Evolutionary conservation across 1,284 basidiomycete genomes (phyloP).

Genomic region (Irpex sp.): DNA sequence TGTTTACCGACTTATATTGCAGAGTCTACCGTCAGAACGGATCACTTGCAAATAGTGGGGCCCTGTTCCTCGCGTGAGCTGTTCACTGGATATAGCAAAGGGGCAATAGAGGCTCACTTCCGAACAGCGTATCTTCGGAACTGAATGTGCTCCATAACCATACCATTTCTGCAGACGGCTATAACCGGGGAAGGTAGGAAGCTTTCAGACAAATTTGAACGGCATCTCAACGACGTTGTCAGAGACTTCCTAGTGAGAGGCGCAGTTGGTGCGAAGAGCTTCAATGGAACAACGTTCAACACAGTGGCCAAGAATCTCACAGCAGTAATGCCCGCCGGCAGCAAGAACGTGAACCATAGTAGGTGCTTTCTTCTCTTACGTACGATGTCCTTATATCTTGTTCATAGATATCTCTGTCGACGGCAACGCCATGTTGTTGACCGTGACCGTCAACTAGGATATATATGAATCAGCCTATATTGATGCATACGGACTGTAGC

Average conservation of each 20-base stretch:
- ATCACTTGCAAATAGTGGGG: constrained; percentile 43
- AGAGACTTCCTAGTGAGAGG: constrained; percentile 41
- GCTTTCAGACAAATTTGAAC: not conserved
- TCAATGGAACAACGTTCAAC: constrained; percentile 31
- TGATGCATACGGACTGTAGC: not conserved
- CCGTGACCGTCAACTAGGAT: constrained; percentile 1
- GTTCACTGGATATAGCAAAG: no score
- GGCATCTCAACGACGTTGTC: not conserved
- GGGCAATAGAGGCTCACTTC: no score
- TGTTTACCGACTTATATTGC: no score
- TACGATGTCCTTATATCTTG: not conserved
- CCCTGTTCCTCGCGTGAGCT: constrained; percentile 60
- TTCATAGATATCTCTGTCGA: constrained; percentile 8
- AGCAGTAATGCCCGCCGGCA: constrained; percentile 7
- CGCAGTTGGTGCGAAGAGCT: constrained; percentile 40
- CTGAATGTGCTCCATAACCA: constrained; percentile 3
- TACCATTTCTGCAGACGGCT: constrained; percentile 2
- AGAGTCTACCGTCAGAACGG: constrained; percentile 72
- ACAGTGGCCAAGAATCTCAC: constrained; percentile 6
- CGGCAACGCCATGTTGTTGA: constrained; percentile 7
- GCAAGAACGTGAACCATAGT: constrained; percentile 7
- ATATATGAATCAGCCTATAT: not conserved
- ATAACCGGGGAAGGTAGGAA: constrained; percentile 1
- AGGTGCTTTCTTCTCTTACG: not conserved
- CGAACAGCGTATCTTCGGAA: not conserved